phyloP scores from a whole-genome alignment of 495 filamentous ascomycete species.

The Trichoderma orchidacearum region DNA sequence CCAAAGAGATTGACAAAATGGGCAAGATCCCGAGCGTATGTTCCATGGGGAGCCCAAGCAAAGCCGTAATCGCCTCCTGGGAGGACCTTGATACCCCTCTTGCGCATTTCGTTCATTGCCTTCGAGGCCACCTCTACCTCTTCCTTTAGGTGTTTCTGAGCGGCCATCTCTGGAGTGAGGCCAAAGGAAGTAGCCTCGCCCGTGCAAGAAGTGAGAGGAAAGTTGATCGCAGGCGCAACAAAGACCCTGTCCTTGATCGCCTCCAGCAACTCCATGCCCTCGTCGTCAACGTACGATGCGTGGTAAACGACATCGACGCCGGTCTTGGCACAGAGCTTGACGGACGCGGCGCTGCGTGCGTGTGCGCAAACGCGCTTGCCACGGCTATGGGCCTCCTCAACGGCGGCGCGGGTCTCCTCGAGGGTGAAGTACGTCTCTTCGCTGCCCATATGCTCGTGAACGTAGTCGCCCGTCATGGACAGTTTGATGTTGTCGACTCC shows the following conservation, averaged over 20 bases:
- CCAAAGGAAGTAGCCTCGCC: slow-evolving; percentile 29
- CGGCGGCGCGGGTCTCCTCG: slow-evolving; percentile 35
- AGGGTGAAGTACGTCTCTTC: slow-evolving; percentile 35
- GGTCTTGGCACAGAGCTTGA: slow-evolving; percentile 28
- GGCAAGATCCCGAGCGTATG: slow-evolving; percentile 33
- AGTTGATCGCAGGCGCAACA: slow-evolving; percentile 35
- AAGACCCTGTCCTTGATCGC: slow-evolving; percentile 27
- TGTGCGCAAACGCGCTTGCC: slow-evolving; percentile 34
- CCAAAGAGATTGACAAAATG: slow-evolving; percentile 36
- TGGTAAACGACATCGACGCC: slow-evolving; percentile 43
- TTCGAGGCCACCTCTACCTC: slow-evolving; percentile 28
- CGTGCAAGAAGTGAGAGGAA: slow-evolving; percentile 21
- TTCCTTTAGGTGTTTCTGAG: slow-evolving; percentile 29
- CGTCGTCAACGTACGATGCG: slow-evolving; percentile 33
- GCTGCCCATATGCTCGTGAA: slow-evolving; percentile 25
- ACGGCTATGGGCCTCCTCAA: slow-evolving; percentile 33
- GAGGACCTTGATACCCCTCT: slow-evolving; percentile 30
- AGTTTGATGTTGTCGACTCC: slow-evolving; percentile 41
- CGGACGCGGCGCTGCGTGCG: slow-evolving; percentile 33
- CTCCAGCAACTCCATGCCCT: slow-evolving; percentile 35
- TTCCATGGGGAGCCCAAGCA: slow-evolving; percentile 38
- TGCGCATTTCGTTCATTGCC: slow-evolving; percentile 33
- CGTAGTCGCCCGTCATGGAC: slow-evolving; percentile 36
- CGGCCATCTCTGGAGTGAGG: slow-evolving; percentile 27
- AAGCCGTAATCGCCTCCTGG: slow-evolving; percentile 41